Evolutionary conservation across 202 grass and related monocot genomes (phyloP).

Genomic region (Schoenoplectus tabernaemontani): DNA sequence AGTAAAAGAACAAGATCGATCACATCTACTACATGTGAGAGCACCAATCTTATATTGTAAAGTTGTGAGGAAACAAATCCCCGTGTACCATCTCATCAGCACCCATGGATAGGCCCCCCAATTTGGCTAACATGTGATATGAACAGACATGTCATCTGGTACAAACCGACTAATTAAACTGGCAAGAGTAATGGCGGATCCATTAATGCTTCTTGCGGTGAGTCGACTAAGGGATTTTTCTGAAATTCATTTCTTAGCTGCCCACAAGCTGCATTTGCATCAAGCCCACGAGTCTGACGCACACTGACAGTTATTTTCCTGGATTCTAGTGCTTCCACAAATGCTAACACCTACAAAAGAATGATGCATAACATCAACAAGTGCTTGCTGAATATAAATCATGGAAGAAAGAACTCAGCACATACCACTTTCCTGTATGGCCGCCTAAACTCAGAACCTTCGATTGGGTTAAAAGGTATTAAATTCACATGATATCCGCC

Average conservation of each 20-base stretch:
- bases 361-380: not conserved
- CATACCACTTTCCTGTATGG: conserved; percentile 88
- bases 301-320: conserved; percentile 74
- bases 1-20: not conserved
- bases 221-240: conserved; percentile 54
- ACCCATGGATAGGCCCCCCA: not conserved
- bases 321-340: conserved; percentile 57
- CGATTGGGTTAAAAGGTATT: conserved; percentile 86
- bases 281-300: conserved; percentile 76
- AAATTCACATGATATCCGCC: conserved; percentile 84
- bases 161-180: conserved; percentile 9
- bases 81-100: not conserved
- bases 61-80: not conserved
- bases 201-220: not conserved
- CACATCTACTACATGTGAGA: not conserved
- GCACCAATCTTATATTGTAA: not conserved
- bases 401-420: not conserved
- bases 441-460: conserved; percentile 85
- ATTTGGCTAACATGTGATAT: not conserved
- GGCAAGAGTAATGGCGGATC: conserved; percentile 26
- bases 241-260: conserved; percentile 89
- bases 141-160: not conserved
- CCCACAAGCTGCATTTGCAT: conserved; percentile 87
- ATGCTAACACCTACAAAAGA: conserved; percentile 46
- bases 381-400: not conserved